phyloP scores from a whole-genome alignment of 148 eudicot genomes.

The Camellia sinensis region DNA sequence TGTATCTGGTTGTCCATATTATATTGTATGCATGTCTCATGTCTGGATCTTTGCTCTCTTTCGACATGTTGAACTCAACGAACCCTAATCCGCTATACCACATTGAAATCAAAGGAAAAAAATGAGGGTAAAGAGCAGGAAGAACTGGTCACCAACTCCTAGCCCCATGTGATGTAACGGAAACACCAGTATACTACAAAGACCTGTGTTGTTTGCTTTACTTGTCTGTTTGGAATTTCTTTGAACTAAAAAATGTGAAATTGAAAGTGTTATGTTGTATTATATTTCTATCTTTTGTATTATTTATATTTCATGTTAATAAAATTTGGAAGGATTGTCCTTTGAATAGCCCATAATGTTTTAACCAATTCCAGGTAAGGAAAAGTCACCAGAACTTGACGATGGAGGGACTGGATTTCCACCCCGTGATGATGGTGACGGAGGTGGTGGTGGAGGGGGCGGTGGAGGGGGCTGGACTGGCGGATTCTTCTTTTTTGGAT shows the following conservation, averaged over 20 bases:
- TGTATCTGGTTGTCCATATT: too few species aligned
- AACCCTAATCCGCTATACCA: too few species aligned
- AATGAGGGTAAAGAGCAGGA: too few species aligned
- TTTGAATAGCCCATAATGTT: not conserved
- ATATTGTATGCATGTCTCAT: too few species aligned
- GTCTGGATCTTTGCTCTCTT: too few species aligned
- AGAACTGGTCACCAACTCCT: too few species aligned
- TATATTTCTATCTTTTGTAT: not conserved
- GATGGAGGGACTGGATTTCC: constrained; percentile 50
- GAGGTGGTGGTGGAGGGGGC: constrained; percentile 59
- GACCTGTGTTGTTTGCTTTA: not conserved
- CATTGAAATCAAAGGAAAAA: too few species aligned
- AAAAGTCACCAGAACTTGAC: constrained; percentile 58
- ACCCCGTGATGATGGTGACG: constrained; percentile 47
- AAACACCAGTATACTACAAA: not conserved
- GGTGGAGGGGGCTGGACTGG: constrained; percentile 53
- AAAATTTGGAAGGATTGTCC: too few species aligned
- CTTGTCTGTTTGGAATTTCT: not conserved
- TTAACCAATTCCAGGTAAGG: constrained; percentile 34
- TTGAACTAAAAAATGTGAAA: not conserved
- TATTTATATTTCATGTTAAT: too few species aligned
- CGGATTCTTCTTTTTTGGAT: constrained; percentile 54
- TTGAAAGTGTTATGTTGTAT: not conserved
- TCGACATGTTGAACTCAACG: too few species aligned
- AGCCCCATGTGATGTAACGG: too few species aligned